These are phyloP conservation scores for Tolypocladium tundrense DNA, from an alignment of 2,329 filamentous ascomycete species.

Conservation along the genomic window DNA sequence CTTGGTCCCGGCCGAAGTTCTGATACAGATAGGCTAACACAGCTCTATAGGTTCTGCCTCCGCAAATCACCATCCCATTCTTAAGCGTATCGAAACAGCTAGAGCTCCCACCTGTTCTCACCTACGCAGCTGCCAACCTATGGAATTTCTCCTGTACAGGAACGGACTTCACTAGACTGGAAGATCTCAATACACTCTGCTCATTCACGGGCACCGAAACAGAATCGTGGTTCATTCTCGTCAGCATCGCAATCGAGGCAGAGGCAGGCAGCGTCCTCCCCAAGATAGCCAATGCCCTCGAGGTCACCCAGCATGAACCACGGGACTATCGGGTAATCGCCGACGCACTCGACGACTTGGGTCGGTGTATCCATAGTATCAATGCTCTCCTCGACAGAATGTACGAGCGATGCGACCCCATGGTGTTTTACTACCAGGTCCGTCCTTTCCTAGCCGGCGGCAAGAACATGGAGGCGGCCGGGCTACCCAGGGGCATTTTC, in stretches of 20 bases:
- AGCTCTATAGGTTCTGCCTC: slow-evolving; percentile 50
- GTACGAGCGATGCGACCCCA: slow-evolving; percentile 80
- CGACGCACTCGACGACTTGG: slow-evolving; percentile 53
- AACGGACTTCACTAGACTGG: slow-evolving; percentile 50
- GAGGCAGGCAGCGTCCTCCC: slow-evolving; percentile 66
- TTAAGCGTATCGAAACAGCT: slow-evolving; percentile 61
- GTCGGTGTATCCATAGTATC: slow-evolving; percentile 57
- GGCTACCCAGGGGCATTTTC: slow-evolving; percentile 71
- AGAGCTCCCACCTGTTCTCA: slow-evolving; percentile 76
- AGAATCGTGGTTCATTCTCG: slow-evolving; percentile 89
- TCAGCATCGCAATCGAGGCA: slow-evolving; percentile 86
- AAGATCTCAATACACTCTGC: slow-evolving; percentile 61
- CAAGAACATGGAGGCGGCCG: slow-evolving; percentile 83
- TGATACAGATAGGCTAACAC: neutral
- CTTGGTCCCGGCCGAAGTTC: neutral
- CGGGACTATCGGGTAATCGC: slow-evolving; percentile 52
- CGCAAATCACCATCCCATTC: slow-evolving; percentile 67
- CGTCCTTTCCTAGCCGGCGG: slow-evolving; percentile 82
- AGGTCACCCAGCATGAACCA: slow-evolving; percentile 42
- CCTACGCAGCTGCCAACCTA: slow-evolving; percentile 75
- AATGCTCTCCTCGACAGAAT: slow-evolving; percentile 63
- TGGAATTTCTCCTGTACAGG: slow-evolving; percentile 71
- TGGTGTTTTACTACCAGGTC: slow-evolving; percentile 82
- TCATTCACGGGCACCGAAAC: slow-evolving; percentile 85
- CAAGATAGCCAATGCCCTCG: slow-evolving; percentile 66